These are phyloP conservation scores for Claviceps humidiphila DNA, from an alignment of 2,329 filamentous ascomycete species.

Conservation along the genomic window DNA sequence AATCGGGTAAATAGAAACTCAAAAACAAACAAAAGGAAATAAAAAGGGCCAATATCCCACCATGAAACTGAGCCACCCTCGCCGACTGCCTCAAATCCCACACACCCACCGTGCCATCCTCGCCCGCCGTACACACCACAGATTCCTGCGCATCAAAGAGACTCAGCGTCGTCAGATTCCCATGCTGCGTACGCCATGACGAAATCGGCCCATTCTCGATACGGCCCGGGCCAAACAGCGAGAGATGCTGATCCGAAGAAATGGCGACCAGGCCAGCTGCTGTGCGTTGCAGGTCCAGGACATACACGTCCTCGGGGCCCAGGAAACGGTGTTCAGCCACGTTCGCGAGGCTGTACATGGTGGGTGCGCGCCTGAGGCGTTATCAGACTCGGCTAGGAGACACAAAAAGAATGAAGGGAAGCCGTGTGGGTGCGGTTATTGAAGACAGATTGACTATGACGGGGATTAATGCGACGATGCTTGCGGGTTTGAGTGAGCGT, in stretches of 20 bases:
- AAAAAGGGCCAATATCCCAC: slow-evolving; percentile 20
- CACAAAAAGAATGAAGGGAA: not conserved
- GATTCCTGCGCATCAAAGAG: slow-evolving; percentile 37
- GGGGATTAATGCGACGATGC: no score
- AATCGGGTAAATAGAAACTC: not conserved
- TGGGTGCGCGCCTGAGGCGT: no score
- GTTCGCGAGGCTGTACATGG: slow-evolving; percentile 22
- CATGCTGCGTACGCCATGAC: slow-evolving; percentile 38
- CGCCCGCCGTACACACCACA: slow-evolving; percentile 54
- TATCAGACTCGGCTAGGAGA: no score
- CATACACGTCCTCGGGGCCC: slow-evolving; percentile 32
- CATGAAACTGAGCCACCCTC: slow-evolving; percentile 30
- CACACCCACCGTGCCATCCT: slow-evolving; percentile 53
- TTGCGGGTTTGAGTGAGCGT: no score
- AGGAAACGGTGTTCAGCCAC: slow-evolving; percentile 18
- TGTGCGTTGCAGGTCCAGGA: slow-evolving; percentile 43
- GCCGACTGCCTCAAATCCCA: slow-evolving; percentile 47
- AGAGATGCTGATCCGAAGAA: slow-evolving; percentile 57
- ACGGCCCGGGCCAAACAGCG: slow-evolving; percentile 46
- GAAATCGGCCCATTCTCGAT: slow-evolving; percentile 39
- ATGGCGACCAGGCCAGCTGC: slow-evolving; percentile 44
- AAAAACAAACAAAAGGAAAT: not conserved
- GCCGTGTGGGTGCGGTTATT: no score
- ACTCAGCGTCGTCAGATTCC: slow-evolving; percentile 50
- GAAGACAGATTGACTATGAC: no score